phyloP scores from a whole-genome alignment of 2,329 filamentous ascomycete species.

The Polytolypa hystricis region DNA sequence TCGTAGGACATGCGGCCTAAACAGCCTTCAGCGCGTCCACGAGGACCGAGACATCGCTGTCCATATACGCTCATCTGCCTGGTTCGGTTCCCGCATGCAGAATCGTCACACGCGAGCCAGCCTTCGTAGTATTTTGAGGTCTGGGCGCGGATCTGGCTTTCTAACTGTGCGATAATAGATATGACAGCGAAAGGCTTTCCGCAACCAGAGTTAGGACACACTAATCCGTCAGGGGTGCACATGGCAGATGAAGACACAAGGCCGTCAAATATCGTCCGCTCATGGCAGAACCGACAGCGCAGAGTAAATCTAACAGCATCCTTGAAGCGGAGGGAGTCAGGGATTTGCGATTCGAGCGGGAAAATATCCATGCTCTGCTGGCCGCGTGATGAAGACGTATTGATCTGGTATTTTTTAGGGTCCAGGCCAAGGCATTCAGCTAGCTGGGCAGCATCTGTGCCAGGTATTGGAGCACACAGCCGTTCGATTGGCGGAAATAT shows the following conservation, averaged over 20 bases:
- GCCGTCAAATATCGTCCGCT: constrained; percentile 63
- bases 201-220: constrained; percentile 57
- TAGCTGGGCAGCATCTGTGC: constrained; percentile 79
- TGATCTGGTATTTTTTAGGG: constrained; percentile 71
- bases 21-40: constrained; percentile 74
- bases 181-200: constrained; percentile 54
- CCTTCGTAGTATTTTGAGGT: constrained; percentile 83
- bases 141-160: constrained; percentile 67
- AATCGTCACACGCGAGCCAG: constrained; percentile 83
- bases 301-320: constrained; percentile 66
- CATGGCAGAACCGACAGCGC: constrained; percentile 71
- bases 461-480: constrained; percentile 88
- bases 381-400: constrained; percentile 42
- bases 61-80: constrained; percentile 91
- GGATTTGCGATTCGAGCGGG: constrained; percentile 86
- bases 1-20: constrained; percentile 81
- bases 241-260: constrained; percentile 47
- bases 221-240: constrained; percentile 62
- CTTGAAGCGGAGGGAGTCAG: constrained; percentile 79
- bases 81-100: constrained; percentile 74
- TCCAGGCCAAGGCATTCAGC: constrained; percentile 92
- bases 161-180: constrained; percentile 74
- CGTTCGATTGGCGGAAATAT: constrained; percentile 96
- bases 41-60: constrained; percentile 75
- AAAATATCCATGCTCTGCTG: constrained; percentile 61